These are phyloP conservation scores for Parascedosporium putredinis DNA, from an alignment of 2,329 filamentous ascomycete species.

Conservation along the genomic window DNA sequence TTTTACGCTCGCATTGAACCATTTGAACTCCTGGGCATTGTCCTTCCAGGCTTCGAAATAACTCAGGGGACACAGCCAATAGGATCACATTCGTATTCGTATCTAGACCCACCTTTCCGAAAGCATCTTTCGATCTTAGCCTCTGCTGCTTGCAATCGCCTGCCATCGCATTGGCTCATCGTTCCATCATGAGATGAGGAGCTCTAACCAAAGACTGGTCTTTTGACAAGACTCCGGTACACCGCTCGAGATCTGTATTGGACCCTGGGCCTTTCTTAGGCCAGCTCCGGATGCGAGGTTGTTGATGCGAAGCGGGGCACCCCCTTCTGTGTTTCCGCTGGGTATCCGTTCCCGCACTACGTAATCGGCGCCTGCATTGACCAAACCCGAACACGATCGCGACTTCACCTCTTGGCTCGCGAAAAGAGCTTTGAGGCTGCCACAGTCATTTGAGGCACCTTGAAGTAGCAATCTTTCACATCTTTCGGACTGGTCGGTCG, in stretches of 20 bases:
- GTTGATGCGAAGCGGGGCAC: too few relatives aligned
- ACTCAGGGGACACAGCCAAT: constrained; percentile 3
- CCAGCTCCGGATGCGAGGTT: too few relatives aligned
- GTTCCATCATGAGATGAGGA: background rate
- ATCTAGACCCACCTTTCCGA: constrained; percentile 6
- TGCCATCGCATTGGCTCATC: constrained; percentile 2
- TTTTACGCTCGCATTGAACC: too few relatives aligned
- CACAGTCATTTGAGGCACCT: background rate
- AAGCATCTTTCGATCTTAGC: background rate
- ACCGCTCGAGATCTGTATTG: background rate
- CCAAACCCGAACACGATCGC: background rate
- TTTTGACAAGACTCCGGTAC: background rate
- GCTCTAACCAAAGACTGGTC: background rate
- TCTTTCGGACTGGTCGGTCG: too few relatives aligned
- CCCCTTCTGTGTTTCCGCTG: too few relatives aligned
- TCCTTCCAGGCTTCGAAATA: background rate
- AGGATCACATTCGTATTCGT: constrained; percentile 10
- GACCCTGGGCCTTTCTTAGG: background rate
- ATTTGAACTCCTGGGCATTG: background rate
- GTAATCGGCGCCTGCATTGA: background rate
- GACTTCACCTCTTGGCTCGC: too few relatives aligned
- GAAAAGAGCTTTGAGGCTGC: too few relatives aligned
- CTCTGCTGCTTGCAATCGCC: constrained; percentile 5
- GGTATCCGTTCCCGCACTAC: background rate
- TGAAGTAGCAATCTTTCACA: background rate